Percentiles rank a stretch among this genome's conserved stretches.
Evolutionary conservation across 208 protist species (phyloP).

Genomic region (Trypanosoma lewisi): DNA sequence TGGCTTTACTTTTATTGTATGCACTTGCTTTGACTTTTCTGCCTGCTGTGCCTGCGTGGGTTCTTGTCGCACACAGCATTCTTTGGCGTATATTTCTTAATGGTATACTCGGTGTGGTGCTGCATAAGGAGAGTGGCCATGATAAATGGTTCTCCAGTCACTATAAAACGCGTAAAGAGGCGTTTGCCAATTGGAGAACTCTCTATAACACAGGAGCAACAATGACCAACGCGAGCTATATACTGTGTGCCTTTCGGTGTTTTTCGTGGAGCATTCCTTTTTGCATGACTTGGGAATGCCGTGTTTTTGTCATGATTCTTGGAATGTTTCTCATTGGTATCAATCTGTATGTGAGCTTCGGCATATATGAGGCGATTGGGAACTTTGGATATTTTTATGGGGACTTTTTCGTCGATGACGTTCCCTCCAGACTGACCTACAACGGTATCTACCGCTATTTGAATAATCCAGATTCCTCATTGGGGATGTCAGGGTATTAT

Average conservation of each 20-base stretch:
- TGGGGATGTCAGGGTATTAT: constrained; percentile 91
- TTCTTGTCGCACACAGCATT: too few relatives aligned
- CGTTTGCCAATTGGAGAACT: constrained; percentile 92
- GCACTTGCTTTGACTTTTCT: too few relatives aligned
- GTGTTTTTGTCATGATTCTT: constrained; percentile 47
- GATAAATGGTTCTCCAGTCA: constrained; percentile 75
- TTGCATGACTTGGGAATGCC: constrained; percentile 34
- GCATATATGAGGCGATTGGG: constrained; percentile 85
- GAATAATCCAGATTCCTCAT: constrained; percentile 92
- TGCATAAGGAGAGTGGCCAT: constrained; percentile 57
- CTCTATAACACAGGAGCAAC: constrained; percentile 82
- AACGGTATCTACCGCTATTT: constrained; percentile 93
- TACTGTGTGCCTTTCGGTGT: constrained; percentile 46
- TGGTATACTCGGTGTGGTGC: constrained; percentile 72
- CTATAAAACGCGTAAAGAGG: constrained; percentile 60
- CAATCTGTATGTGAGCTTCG: constrained; percentile 80
- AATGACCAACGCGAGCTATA: constrained; percentile 51
- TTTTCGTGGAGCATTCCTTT: constrained; percentile 43
- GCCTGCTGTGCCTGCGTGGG: too few relatives aligned
- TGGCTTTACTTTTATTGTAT: constrained; percentile 68
- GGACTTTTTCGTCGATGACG: constrained; percentile 79
- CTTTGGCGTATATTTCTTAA: constrained; percentile 87
- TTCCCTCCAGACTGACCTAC: constrained; percentile 83
- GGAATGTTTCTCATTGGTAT: constrained; percentile 68
- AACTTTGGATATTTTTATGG: constrained; percentile 95